phyloP scores from a whole-genome alignment of 148 eudicot species.

The Rhododendron vialii region DNA sequence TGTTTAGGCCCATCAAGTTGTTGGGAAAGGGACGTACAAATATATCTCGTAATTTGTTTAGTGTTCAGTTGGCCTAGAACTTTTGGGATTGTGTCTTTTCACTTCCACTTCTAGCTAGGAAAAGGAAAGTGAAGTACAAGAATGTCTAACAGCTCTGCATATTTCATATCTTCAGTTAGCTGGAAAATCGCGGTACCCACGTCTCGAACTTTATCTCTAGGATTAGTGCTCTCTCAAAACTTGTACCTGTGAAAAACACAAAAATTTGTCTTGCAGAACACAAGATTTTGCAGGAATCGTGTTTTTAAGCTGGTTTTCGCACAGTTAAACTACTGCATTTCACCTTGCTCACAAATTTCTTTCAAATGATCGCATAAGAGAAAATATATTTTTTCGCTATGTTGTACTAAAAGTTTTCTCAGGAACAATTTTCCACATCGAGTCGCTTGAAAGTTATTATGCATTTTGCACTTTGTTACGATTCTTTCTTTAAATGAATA shows the following conservation, averaged over 20 bases:
- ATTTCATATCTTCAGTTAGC: neutral
- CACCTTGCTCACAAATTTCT: neutral
- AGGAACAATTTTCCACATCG: neutral
- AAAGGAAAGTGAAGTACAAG: neutral
- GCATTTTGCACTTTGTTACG: neutral
- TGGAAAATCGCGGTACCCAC: neutral
- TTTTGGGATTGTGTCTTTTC: neutral
- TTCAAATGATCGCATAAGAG: neutral
- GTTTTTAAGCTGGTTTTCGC: neutral
- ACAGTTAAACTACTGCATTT: neutral
- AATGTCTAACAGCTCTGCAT: neutral
- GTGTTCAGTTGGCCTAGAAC: neutral
- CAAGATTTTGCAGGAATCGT: neutral
- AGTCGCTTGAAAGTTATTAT: neutral
- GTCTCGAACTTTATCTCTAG: neutral
- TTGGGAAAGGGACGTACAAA: neutral
- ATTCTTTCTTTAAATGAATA: neutral
- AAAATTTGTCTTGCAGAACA: neutral
- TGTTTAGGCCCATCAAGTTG: neutral
- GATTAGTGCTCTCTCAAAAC: neutral
- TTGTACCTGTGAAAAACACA: neutral
- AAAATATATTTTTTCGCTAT: neutral
- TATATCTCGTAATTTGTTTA: neutral
- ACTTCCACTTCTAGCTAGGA: neutral
- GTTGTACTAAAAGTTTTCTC: neutral